These are phyloP conservation scores for Bretschneidera sinensis DNA, from an alignment of 345 rosid species.

Conservation along the genomic window DNA sequence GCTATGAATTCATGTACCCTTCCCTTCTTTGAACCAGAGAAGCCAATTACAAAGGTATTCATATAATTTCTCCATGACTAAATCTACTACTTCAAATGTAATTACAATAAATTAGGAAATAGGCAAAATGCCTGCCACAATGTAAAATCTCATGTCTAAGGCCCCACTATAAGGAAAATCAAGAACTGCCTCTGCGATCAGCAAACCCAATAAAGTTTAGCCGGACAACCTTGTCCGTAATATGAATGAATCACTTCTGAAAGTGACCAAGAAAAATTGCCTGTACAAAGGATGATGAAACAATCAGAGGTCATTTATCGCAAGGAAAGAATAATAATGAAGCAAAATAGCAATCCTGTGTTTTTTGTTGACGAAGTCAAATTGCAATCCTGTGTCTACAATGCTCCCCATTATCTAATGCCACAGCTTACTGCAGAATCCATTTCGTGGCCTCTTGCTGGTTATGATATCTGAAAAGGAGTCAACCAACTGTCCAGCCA, in stretches of 20 bases:
- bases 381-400: constrained; percentile 19
- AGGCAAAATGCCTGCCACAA: constrained; percentile 1
- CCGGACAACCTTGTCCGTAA: constrained; percentile 28
- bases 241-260: constrained; percentile 25
- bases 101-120: constrained; percentile 12
- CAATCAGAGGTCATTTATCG: constrained; percentile 24
- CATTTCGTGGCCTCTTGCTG: constrained; percentile 62
- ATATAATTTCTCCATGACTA: constrained; percentile 7
- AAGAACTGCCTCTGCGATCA: constrained; percentile 19
- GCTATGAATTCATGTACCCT: constrained; percentile 21
- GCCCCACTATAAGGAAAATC: constrained; percentile 9
- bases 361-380: too few species aligned
- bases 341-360: too few species aligned
- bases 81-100: constrained; percentile 13
- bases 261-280: constrained; percentile 31
- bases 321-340: constrained; percentile 27
- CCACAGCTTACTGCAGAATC: constrained; percentile 59
- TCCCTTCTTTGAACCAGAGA: constrained; percentile 26
- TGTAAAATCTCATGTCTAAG: constrained; percentile 1
- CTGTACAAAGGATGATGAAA: constrained; percentile 32
- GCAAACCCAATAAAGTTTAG: constrained; percentile 24
- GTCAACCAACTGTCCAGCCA: constrained; percentile 89
- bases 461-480: constrained; percentile 74
- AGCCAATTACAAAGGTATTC: constrained; percentile 22
- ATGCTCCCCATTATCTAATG: constrained; percentile 32